Conservation (phyloP, 225 moss, liverwort and hornwort species). For the Thuidium tamariscinum region DNA sequence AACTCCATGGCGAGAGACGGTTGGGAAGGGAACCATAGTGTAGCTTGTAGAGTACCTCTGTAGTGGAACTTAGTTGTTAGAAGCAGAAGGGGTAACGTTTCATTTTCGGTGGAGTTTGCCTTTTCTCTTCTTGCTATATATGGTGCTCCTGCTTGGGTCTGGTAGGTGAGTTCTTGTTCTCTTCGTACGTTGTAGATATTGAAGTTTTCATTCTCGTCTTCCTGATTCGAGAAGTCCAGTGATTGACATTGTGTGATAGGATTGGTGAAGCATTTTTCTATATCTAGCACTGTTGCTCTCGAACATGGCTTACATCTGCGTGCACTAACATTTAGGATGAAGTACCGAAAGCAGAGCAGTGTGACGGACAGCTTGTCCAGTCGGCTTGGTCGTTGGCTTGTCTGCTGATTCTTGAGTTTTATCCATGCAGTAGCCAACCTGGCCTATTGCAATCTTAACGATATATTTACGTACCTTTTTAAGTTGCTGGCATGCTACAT, state of each 20-base stretch:
- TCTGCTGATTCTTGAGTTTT: background rate
- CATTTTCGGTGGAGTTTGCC: background rate
- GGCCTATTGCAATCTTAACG: background rate
- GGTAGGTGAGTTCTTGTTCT: background rate
- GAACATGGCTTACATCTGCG: too few species aligned
- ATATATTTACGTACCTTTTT: background rate
- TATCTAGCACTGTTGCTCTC: background rate
- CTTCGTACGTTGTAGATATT: background rate
- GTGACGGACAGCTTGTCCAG: background rate
- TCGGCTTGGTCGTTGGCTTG: too few species aligned
- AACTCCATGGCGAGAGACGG: background rate
- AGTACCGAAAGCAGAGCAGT: background rate
- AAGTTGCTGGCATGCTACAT: background rate
- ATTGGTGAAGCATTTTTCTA: background rate
- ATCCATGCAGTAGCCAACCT: background rate
- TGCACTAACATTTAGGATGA: too few species aligned
- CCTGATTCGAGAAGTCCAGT: too few species aligned
- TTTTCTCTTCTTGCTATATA: background rate
- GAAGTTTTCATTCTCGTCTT: too few species aligned
- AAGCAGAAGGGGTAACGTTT: background rate
- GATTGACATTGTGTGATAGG: background rate
- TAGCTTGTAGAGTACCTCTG: background rate
- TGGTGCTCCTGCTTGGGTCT: background rate
- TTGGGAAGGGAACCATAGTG: background rate
- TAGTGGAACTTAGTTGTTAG: too few species aligned